Conservation (phyloP, 2,329 filamentous ascomycete species). For the Sporothrix schenckii region DNA sequence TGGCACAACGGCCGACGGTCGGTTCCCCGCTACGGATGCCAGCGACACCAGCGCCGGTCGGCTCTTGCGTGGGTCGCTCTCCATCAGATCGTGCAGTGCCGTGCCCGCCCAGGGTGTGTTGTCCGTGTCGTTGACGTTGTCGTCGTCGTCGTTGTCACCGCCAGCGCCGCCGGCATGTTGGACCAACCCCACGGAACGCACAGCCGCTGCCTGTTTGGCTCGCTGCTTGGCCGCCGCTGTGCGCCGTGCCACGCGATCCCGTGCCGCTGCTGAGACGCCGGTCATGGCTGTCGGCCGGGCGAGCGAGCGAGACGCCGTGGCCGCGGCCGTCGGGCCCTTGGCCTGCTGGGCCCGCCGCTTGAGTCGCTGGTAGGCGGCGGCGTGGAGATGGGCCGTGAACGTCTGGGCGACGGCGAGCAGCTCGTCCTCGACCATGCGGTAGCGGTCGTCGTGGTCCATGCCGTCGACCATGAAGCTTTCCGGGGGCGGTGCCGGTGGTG, state of each 20-base stretch:
- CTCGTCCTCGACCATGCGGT: slow-evolving; percentile 84
- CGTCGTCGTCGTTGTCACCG: slow-evolving; percentile 28
- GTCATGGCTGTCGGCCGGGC: slow-evolving; percentile 54
- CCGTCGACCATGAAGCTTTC: slow-evolving; percentile 65
- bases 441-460: slow-evolving; percentile 68
- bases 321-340: slow-evolving; percentile 54
- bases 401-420: slow-evolving; percentile 66
- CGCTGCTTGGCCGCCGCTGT: slow-evolving; percentile 44
- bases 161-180: background rate
- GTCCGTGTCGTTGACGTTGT: slow-evolving; percentile 42
- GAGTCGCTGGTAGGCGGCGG: slow-evolving; percentile 70
- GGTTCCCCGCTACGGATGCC: background rate
- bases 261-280: slow-evolving; percentile 38
- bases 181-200: slow-evolving; percentile 28
- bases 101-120: slow-evolving; percentile 45
- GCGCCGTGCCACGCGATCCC: slow-evolving; percentile 41
- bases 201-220: slow-evolving; percentile 44
- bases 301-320: slow-evolving; percentile 54
- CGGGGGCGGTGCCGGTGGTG: slow-evolving; percentile 40
- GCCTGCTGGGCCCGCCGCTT: slow-evolving; percentile 43
- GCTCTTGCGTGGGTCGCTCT: slow-evolving; percentile 42
- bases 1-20: background rate
- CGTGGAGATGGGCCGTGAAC: slow-evolving; percentile 75
- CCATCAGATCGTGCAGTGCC: slow-evolving; percentile 50
- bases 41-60: slow-evolving; percentile 30